phyloP scores from a whole-genome alignment of 2,329 filamentous ascomycete genomes.

The Clonostachys rosea region DNA sequence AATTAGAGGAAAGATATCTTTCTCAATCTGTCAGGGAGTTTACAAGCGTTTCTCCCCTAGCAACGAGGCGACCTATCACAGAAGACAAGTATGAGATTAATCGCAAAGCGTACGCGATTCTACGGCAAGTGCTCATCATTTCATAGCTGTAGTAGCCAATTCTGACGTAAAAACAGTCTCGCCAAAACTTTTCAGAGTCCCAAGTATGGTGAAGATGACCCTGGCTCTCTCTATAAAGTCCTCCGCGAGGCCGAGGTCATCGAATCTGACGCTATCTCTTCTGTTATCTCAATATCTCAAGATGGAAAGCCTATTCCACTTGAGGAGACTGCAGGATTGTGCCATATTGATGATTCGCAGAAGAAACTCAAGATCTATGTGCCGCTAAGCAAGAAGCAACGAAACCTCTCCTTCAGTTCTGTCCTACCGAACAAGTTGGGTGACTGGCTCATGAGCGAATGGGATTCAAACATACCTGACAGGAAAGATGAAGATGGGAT shows the following conservation, averaged over 20 bases:
- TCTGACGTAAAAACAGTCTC: too few relatives aligned
- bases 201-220: too few relatives aligned
- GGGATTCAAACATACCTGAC: neutral
- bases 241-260: constrained; percentile 9
- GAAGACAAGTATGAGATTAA: too few relatives aligned
- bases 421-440: neutral
- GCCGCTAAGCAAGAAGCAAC: constrained; percentile 12
- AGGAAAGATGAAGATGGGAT: neutral
- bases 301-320: constrained; percentile 11
- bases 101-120: too few relatives aligned
- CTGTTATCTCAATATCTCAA: constrained; percentile 16
- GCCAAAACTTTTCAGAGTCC: too few relatives aligned
- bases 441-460: neutral
- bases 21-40: constrained; percentile 24
- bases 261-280: constrained; percentile 22
- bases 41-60: too few relatives aligned
- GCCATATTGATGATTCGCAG: constrained; percentile 20
- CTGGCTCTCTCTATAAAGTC: too few relatives aligned
- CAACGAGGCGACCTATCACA: too few relatives aligned
- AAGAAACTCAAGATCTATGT: constrained; percentile 19
- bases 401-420: constrained; percentile 7
- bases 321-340: constrained; percentile 8
- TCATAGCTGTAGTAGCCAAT: too few relatives aligned
- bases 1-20: constrained; percentile 20
- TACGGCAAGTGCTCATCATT: too few relatives aligned